Base-by-base conservation (phyloP, 257 asterid genomes). In the Euphrasia confusa region DNA sequence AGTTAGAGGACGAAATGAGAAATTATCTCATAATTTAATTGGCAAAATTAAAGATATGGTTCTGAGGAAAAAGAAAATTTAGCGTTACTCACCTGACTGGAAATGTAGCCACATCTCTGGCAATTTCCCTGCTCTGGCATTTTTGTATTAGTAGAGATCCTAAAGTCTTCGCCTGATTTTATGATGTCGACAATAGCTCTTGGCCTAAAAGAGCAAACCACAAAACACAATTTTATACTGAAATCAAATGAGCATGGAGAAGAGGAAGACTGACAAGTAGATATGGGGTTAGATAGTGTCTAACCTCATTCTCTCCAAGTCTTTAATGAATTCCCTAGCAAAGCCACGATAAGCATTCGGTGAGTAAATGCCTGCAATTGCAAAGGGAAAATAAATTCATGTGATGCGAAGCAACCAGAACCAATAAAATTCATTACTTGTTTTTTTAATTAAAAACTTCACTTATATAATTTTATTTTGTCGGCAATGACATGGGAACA, bases 331-430 rank as follows among this genome's bases (percentile, higher is more conserved):
- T 74, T 93, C 99, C 60, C 99, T 89, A 75, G 97, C 96, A 80
- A 89, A 93, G 26, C 97, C 99, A 67, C 99, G 96, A 64, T 93
- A 93, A 14, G 99, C 99, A 83, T 93, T 93, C 6, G 96, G 97
- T 10, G 99, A 93, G 74, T 93, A 93, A 62, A 84, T 85, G 66
- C 97, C 97, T 89, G 85, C 68, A 78, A 68, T 55, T 58, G 3
- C 54, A 60, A 30, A 58, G 4, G 35, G 11, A 21, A 58, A 61
- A 65, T 24, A 45, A 53, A 21, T 8, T 30, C 58, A 57, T 35
- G 57, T 8, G 42, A 1, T 37, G 42, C 3, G 24, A 55, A 58
- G 56, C 49, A 68, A 21, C 57, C 59, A 26, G 21, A 66, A 59
- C 13, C 45, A 44, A 14, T 44, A 59, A 8, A 37, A 9, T 37